Conservation (phyloP, 2,329 filamentous ascomycete species). For the Beauveria pseudobassiana region DNA sequence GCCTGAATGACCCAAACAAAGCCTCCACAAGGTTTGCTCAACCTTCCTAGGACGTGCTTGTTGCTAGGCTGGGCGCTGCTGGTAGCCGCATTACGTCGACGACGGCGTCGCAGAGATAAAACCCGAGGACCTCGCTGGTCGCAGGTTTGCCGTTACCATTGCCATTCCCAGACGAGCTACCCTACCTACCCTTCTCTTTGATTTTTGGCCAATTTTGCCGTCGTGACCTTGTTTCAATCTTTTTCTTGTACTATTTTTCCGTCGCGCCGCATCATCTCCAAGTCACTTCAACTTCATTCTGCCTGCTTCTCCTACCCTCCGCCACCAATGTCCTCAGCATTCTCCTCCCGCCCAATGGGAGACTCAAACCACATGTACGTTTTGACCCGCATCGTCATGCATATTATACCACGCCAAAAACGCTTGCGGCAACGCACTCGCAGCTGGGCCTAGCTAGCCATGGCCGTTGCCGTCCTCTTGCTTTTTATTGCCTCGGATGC, state of each 20-base stretch:
- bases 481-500: neutral
- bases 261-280: neutral
- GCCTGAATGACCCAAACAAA: constrained; percentile 1
- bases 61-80: neutral
- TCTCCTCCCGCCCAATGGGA: neutral
- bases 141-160: neutral
- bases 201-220: neutral
- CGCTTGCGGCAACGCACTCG: neutral
- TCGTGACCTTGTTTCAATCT: neutral
- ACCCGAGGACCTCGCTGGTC: neutral
- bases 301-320: neutral
- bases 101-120: constrained; percentile 1
- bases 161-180: neutral
- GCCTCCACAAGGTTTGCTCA: constrained; percentile 3
- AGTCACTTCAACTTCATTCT: neutral
- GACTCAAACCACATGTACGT: constrained; percentile 11
- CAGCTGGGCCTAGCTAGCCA: neutral
- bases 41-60: constrained; percentile 1
- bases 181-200: neutral
- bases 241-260: neutral
- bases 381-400: neutral
- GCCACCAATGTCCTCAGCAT: neutral
- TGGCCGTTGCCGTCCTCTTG: neutral
- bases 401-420: neutral
- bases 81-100: constrained; percentile 5